Base-by-base conservation (phyloP, 2,329 filamentous ascomycete genomes). In the Apiospora aurea region DNA sequence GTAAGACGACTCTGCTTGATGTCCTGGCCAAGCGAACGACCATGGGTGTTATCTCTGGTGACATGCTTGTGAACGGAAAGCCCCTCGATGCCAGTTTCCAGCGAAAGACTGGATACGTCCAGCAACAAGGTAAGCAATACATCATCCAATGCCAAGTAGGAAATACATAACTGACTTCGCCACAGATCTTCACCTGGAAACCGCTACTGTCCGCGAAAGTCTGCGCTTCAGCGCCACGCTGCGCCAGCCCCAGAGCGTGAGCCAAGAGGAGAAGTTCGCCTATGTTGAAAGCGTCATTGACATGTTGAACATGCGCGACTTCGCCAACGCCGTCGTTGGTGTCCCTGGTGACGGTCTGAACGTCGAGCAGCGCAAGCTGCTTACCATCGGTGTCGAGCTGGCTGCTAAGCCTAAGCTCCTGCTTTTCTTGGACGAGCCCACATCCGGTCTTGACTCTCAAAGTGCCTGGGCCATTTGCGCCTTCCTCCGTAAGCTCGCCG, bases 381-480 rank as follows among this genome's bases (percentile, higher is more conserved):
- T 94, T 24, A 94, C 91, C 0, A 94, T 94, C 73, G 92, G 91
- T 79, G 92, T 94, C 2, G 92, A 94, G 79, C 84, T 94, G 24
- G 91, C 91, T 26, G 92, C 92, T 3, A 93, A 92, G 80, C 92
- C 92, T 6, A 87, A 91, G 69, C 84, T 94, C 6, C 86, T 94
- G 71, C 85, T 94, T 49, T 94, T 94, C 85, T 85, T 94, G 24
- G 92, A 94, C 77, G 92, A 94, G 78, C 92, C 92, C 4, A 94
- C 92, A 3, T 93, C 91, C 34, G 92, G 92, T 80, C 86, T 94
- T 24, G 92, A 94, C 79, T 90, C 87, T 77, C 91, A 94, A 78
- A 93, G 91, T 1, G 92, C 92, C 1, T 93, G 91, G 90, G 90
- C 91, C 72, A 94, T 94, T 77, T 87, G 89, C 57, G 87, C 89